phyloP scores from a whole-genome alignment of 495 filamentous ascomycete genomes.

The Lichenothelia convexa region DNA sequence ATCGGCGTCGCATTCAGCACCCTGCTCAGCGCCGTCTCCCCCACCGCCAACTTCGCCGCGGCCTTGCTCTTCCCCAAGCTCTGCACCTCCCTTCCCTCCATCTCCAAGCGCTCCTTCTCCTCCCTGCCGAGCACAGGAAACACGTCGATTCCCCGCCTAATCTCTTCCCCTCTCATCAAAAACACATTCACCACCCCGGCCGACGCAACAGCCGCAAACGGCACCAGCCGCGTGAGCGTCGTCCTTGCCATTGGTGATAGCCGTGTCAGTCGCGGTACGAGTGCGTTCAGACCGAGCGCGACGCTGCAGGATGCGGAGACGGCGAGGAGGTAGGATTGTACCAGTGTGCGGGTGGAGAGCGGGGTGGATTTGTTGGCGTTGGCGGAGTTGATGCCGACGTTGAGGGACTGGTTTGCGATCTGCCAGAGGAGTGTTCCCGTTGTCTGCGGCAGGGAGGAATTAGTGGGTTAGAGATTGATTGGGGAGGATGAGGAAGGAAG shows the following conservation, averaged over 20 bases:
- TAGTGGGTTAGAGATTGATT: constrained; percentile 1
- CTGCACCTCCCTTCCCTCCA: constrained; percentile 23
- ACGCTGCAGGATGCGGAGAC: constrained; percentile 86
- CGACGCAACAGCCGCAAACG: constrained; percentile 83
- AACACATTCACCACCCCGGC: constrained; percentile 89
- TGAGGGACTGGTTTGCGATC: constrained; percentile 89
- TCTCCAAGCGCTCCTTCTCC: constrained; percentile 30
- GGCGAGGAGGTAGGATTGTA: constrained; percentile 78
- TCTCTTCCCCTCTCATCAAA: constrained; percentile 93
- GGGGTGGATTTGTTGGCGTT: constrained; percentile 95
- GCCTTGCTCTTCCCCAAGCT: constrained; percentile 70
- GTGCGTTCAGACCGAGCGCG: constrained; percentile 73
- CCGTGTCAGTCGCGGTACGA: constrained; percentile 69
- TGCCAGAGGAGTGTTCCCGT: constrained; percentile 87
- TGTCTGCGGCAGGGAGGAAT: too few relatives aligned
- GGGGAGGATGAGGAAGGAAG: constrained; percentile 1
- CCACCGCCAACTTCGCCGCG: constrained; percentile 74
- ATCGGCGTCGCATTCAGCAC: constrained; percentile 89
- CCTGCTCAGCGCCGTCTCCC: constrained; percentile 74
- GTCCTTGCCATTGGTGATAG: constrained; percentile 53
- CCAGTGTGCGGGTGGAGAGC: constrained; percentile 57
- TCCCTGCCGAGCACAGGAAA: constrained; percentile 50
- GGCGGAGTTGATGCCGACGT: constrained; percentile 90
- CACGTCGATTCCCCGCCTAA: constrained; percentile 84
- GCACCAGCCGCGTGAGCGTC: constrained; percentile 66